A percentile compares a stretch with the other conserved stretches of the same genome.
Conservation (phyloP, 129 eudicot genomes). For the carrot (Daucus carota) region DNA sequence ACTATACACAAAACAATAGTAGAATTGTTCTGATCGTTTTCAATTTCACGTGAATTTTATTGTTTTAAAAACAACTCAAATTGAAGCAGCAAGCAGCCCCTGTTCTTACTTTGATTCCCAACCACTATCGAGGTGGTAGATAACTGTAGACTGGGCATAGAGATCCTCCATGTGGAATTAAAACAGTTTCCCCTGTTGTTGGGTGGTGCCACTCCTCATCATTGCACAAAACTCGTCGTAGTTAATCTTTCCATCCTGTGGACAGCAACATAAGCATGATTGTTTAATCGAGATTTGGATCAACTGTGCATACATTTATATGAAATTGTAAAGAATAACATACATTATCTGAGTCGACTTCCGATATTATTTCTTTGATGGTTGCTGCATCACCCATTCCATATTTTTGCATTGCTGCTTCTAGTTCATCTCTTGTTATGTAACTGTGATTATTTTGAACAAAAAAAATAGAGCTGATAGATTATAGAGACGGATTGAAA, state of each 20-base stretch:
- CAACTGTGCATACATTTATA: background rate
- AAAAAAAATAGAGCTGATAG: too few relatives aligned
- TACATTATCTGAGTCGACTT: slow-evolving; percentile 89
- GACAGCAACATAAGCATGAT: background rate
- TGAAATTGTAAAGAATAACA: slow-evolving; percentile 5
- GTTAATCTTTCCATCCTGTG: slow-evolving; percentile 81
- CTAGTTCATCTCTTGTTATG: slow-evolving; percentile 85
- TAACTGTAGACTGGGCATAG: too few relatives aligned
- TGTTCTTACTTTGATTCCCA: background rate
- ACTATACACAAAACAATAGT: background rate
- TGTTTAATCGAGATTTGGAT: background rate
- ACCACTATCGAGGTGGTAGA: background rate
- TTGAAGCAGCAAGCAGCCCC: background rate
- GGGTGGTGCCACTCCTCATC: slow-evolving; percentile 74
- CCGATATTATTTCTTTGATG: slow-evolving; percentile 76
- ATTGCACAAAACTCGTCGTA: slow-evolving; percentile 64
- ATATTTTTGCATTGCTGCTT: slow-evolving; percentile 71
- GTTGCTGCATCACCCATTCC: slow-evolving; percentile 79
- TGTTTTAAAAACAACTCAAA: background rate
- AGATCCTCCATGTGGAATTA: background rate
- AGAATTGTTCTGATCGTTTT: background rate
- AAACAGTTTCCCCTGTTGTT: slow-evolving; percentile 32
- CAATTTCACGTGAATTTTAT: background rate
- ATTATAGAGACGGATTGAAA: background rate
- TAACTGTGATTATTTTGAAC: slow-evolving; percentile 31